phyloP scores from a whole-genome alignment of 176 grass and related monocot species.

The Rhynchospora breviuscula region DNA sequence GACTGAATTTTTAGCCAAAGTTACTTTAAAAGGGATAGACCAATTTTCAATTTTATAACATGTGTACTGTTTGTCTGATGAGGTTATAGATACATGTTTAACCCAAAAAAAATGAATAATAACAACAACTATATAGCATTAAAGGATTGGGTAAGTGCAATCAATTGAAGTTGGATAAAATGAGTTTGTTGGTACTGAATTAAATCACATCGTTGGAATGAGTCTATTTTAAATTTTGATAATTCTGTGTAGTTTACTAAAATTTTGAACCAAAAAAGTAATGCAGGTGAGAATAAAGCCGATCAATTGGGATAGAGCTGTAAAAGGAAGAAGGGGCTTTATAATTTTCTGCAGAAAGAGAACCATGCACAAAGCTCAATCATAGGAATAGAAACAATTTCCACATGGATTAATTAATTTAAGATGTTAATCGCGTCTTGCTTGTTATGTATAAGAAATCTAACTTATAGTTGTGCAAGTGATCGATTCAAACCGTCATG shows the following conservation, averaged over 20 bases:
- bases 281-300: slow-evolving; percentile 47
- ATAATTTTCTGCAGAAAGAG: slow-evolving; percentile 11
- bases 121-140: no score
- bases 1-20: not conserved
- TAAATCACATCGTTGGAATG: not conserved
- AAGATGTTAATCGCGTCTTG: slow-evolving; percentile 17
- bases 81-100: no score
- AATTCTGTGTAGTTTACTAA: slow-evolving; percentile 34
- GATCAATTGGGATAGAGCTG: slow-evolving; percentile 20
- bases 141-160: not conserved
- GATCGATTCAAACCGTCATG: not conserved
- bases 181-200: not conserved
- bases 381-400: slow-evolving; percentile 30
- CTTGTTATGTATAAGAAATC: slow-evolving; percentile 27
- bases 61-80: not conserved
- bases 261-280: slow-evolving; percentile 43
- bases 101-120: not conserved
- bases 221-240: not conserved
- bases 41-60: not conserved
- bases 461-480: slow-evolving; percentile 27
- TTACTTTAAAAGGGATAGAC: not conserved
- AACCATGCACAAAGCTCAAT: slow-evolving; percentile 10
- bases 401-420: slow-evolving; percentile 25
- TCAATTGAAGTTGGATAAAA: not conserved
- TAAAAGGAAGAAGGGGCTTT: not conserved